A percentile compares a stretch with the other conserved stretches of the same genome.
Evolutionary conservation across 2,329 filamentous ascomycete species (phyloP).

Genomic region (Tolypocladium sp.): DNA sequence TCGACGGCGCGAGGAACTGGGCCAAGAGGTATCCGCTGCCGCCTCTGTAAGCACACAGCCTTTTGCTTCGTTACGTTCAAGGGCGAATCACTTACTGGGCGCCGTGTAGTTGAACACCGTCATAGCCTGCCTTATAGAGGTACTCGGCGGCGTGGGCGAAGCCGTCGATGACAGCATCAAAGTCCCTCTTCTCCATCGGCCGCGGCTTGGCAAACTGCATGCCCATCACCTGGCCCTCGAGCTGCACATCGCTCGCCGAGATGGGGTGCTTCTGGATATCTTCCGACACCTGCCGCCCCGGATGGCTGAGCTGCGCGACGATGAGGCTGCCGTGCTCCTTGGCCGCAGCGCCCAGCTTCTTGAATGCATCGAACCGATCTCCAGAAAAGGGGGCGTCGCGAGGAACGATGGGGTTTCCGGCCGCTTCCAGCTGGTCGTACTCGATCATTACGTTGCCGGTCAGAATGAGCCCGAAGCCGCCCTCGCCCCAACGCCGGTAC

Average conservation of each 20-base stretch:
- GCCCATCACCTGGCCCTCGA: constrained; percentile 14
- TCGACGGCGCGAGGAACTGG: constrained; percentile 40
- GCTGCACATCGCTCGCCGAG: constrained; percentile 28
- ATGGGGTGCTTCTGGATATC: constrained; percentile 24
- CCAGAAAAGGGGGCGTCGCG: constrained; percentile 39
- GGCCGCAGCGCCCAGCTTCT: constrained; percentile 39
- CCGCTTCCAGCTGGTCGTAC: constrained; percentile 45
- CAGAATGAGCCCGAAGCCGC: constrained; percentile 44
- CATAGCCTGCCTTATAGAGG: constrained; percentile 51
- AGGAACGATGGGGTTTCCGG: constrained; percentile 52
- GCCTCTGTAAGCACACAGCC: not conserved
- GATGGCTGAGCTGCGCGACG: constrained; percentile 53
- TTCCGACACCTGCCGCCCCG: constrained; percentile 28
- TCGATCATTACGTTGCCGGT: constrained; percentile 59
- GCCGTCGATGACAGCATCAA: constrained; percentile 45
- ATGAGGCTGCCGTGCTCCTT: constrained; percentile 53
- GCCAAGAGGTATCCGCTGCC: constrained; percentile 38
- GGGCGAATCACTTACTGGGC: constrained; percentile 28
- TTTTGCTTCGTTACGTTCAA: not conserved
- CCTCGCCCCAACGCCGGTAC: constrained; percentile 53
- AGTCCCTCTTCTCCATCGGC: constrained; percentile 43
- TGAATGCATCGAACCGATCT: constrained; percentile 52
- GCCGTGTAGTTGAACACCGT: constrained; percentile 41
- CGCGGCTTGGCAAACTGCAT: constrained; percentile 36
- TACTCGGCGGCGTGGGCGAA: constrained; percentile 55